Evolutionary conservation across 176 grass and related monocot genomes (phyloP), one percentile per base, ranked within the genome.

Genomic region (Puya raimondii): DNA sequence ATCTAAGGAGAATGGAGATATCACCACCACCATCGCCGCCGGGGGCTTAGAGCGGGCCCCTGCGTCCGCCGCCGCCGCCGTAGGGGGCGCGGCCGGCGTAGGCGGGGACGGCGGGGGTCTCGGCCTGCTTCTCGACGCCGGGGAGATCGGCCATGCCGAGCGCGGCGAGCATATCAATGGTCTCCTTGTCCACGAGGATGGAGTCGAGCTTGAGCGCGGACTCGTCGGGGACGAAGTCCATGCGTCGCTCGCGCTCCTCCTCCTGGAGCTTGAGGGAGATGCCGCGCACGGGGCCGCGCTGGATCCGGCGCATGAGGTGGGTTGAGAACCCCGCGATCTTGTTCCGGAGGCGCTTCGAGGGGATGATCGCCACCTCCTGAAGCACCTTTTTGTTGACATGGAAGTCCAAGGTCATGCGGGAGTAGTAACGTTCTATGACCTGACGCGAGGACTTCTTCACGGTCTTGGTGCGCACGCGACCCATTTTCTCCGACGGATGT

Each of bases 231-330:
- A 96, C 87, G 82, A 96, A 96, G 75, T 96, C 91, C 91, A 96
- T 96, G 70, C 87, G 84, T 20, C 87, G 82, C 87, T 96, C 87
- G 11, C 87, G 87, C 82, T 96, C 91, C 91, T 96, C 91, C 87
- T 96, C 91, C 76, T 96, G 91, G 0, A 96, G 82, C 80, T 96
- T 88, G 49, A 96, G 88, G 7, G 91, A 96, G 80, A 96, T 96
- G 26, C 91, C 85, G 21, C 83, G 85, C 16, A 91, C 91, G 14
- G 91, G 88, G 6, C 91, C 91, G 9, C 85, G 83, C 80, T 96
- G 91, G 80, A 96, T 91, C 67, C 91, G 83, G 78, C 88, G 88
- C 91, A 91, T 96, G 12, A 96, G 80, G 50, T 91, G 91, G 63
- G 91, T 91, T 48, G 80, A 83, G 77, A 96, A 91, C 16, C 91